These are phyloP conservation scores for Citrus glauca DNA, from an alignment of 345 rosid species.

Conservation along the genomic window DNA sequence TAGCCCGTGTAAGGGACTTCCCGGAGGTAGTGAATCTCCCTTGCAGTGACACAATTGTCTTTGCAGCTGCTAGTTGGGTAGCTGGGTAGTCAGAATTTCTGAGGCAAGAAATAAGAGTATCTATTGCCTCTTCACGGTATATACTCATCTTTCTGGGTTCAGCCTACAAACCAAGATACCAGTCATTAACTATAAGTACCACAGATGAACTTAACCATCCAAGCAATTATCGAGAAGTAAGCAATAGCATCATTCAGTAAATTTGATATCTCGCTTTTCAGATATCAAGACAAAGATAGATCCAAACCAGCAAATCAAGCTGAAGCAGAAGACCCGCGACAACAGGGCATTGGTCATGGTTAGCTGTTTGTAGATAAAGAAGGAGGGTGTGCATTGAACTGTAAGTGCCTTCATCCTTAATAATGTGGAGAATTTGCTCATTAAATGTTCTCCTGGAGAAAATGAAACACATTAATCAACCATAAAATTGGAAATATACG, in stretches of 20 bases:
- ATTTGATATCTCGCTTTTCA: background rate
- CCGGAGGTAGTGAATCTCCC: constrained; percentile 66
- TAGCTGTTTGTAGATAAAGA: constrained; percentile 48
- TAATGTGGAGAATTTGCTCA: constrained; percentile 55
- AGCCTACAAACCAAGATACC: constrained; percentile 34
- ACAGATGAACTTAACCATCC: background rate
- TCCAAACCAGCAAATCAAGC: constrained; percentile 64
- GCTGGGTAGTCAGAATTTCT: constrained; percentile 44
- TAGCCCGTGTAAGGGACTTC: constrained; percentile 43
- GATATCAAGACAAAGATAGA: constrained; percentile 11
- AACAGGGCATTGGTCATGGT: constrained; percentile 43
- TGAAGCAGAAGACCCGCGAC: constrained; percentile 64
- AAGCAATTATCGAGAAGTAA: background rate
- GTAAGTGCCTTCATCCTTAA: constrained; percentile 52
- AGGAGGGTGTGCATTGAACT: constrained; percentile 66
- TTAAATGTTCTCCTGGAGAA: constrained; percentile 46
- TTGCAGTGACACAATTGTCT: constrained; percentile 46
- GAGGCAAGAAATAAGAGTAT: constrained; percentile 55
- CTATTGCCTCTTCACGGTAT: constrained; percentile 73
- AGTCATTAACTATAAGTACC: background rate
- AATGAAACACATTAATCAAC: background rate
- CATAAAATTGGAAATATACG: background rate
- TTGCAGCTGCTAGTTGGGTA: constrained; percentile 56
- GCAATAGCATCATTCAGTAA: background rate
- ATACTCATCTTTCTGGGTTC: constrained; percentile 79